phyloP scores from a whole-genome alignment of 805 yeast genomes.

The Sugiyamaella mastotermitis region DNA sequence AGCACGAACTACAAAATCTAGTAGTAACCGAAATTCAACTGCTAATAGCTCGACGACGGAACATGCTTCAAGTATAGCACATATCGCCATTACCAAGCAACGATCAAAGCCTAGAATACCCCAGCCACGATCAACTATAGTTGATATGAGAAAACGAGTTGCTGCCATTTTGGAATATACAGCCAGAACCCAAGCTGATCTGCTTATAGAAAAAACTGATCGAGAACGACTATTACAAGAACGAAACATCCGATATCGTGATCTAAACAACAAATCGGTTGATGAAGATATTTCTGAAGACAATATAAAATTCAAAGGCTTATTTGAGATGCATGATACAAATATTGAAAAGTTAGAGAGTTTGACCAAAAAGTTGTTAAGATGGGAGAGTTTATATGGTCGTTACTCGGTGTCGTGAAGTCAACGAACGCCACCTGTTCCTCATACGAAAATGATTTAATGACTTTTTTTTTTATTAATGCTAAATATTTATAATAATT shows the following conservation, averaged over 20 bases:
- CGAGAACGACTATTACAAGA: conserved; percentile 42
- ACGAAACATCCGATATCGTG: conserved; percentile 24
- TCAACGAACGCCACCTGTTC: no score
- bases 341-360: conserved; percentile 46
- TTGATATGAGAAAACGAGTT: conserved; percentile 82
- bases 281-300: conserved; percentile 7
- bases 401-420: no score
- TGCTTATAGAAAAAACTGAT: conserved; percentile 65
- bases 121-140: conserved; percentile 62
- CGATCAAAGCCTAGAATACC: conserved; percentile 83
- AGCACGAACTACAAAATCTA: not conserved
- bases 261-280: conserved; percentile 16
- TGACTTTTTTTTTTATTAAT: no score
- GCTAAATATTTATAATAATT: no score
- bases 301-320: conserved; percentile 6
- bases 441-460: no score
- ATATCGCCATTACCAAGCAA: conserved; percentile 26
- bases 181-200: conserved; percentile 77
- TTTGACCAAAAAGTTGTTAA: conserved; percentile 60
- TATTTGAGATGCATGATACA: conserved; percentile 6
- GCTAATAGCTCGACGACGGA: not conserved
- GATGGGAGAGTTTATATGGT: conserved; percentile 76
- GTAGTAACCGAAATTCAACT: not conserved
- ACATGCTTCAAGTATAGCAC: conserved; percentile 7
- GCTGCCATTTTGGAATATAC: conserved; percentile 89